Evolutionary conservation across 164 flowering plant genomes (phyloP), one percentile per base, ranked within the genome.

Genomic region (Saururus chinensis): DNA sequence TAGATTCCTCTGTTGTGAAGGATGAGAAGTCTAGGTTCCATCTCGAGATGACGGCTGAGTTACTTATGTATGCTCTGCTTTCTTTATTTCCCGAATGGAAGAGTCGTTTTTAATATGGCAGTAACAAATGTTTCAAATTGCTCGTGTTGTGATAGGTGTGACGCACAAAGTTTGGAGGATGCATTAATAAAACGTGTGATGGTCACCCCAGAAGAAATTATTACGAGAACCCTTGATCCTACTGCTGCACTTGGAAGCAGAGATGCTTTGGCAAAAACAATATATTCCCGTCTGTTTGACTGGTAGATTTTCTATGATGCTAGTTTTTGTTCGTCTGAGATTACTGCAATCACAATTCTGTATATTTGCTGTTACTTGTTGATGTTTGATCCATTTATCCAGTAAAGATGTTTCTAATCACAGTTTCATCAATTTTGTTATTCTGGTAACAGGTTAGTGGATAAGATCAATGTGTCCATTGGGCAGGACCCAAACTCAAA

Each of bases 141-240:
- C 17, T 45, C 19, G n/a, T 40, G 21, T 58, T 13, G 60, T 63
- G 35, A 22, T 63, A 95, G 99, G 81, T 95, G 97, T 74, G 85
- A 90, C 81, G 83, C 79, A 35, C 78, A 85, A 77, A 79, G 81
- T 73, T 81, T 91, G 79, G 99, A 95, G 76, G 93, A 88, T 81
- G 97, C 99, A 51, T 63, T 91, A 63, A 88, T 86, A 60, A 77
- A 81, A 60, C 97, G 97, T 80, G 96, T 83, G 26, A 91, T 88
- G 97, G 86, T 93, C 59, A 93, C 99, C 24, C 99, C 99, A 14
- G 99, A 93, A 76, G 99, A 91, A 79, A 73, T 90, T 62, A 90
- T 93, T 42, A 93, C 97, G n/a, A 80, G 96, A 73, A 83, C 96
- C 57, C 93, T 93, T 58, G 99, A 93, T 80, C 95, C 99, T 67